Evolutionary conservation across 2,329 filamentous ascomycete genomes (phyloP).

Genomic region (Myotisia sp.): DNA sequence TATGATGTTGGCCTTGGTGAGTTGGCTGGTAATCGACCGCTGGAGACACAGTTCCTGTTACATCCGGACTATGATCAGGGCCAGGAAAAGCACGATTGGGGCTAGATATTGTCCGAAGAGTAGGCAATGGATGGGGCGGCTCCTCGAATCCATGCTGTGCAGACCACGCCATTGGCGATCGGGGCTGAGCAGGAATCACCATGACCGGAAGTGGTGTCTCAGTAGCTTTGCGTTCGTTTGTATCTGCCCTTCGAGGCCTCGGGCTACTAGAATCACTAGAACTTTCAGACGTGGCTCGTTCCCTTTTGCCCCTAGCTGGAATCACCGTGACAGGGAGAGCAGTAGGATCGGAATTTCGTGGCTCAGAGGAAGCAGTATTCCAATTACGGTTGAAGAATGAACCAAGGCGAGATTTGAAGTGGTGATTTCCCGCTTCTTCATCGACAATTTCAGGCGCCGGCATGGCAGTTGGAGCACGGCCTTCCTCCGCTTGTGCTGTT

Average conservation of each 20-base stretch:
- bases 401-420: constrained; percentile 32
- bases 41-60: no score
- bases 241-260: constrained; percentile 8
- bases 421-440: constrained; percentile 32
- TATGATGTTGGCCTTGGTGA: no score
- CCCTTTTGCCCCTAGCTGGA: constrained; percentile 31
- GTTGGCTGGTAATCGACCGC: no score
- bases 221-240: constrained; percentile 12
- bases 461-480: constrained; percentile 7
- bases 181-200: constrained; percentile 45
- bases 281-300: constrained; percentile 9
- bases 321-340: constrained; percentile 46
- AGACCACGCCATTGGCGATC: constrained; percentile 40
- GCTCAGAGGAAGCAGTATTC: constrained; percentile 25
- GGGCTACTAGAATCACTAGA: not conserved
- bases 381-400: constrained; percentile 36
- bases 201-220: constrained; percentile 36
- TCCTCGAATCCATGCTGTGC: constrained; percentile 19
- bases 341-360: constrained; percentile 20
- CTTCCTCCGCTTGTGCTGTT: constrained; percentile 36
- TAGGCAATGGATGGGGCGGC: not conserved
- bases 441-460: constrained; percentile 20
- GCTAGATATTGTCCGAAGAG: not conserved
- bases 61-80: no score
- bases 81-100: no score